These are phyloP conservation scores for Flaveria ramosissima DNA, from an alignment of 129 eudicot species.

Conservation along the genomic window DNA sequence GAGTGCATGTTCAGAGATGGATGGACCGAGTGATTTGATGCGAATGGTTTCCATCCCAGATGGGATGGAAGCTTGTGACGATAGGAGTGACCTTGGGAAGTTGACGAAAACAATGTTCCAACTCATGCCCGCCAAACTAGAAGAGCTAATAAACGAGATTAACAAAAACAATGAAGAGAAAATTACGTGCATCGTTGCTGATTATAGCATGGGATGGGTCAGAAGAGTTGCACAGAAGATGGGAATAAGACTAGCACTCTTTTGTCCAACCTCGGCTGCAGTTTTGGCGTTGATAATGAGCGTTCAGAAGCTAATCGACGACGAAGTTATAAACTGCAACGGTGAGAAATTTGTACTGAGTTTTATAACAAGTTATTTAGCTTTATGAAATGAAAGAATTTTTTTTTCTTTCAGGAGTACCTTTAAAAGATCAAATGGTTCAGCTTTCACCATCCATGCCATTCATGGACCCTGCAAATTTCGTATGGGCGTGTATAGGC, in stretches of 20 bases:
- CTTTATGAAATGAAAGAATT: neutral
- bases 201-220: conserved; percentile 42
- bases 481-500: conserved; percentile 42
- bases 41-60: conserved; percentile 49
- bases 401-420: conserved; percentile 36
- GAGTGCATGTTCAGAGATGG: conserved; percentile 27
- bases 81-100: conserved; percentile 43
- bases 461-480: conserved; percentile 33
- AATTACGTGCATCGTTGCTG: conserved; percentile 50
- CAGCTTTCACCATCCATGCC: conserved; percentile 50
- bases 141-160: conserved; percentile 36
- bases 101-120: conserved; percentile 19
- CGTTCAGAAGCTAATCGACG: conserved; percentile 40
- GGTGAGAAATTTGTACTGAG: conserved; percentile 3
- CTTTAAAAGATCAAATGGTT: conserved; percentile 37
- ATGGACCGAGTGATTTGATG: conserved; percentile 20
- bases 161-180: conserved; percentile 23
- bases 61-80: conserved; percentile 49
- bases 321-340: conserved; percentile 35
- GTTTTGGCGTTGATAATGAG: conserved; percentile 27
- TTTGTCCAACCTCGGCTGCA: conserved; percentile 42
- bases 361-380: neutral
- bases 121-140: conserved; percentile 37
- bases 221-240: conserved; percentile 43
- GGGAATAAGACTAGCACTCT: conserved; percentile 38